Conservation (phyloP, 2,329 filamentous ascomycete species). For the Diplodia scrobiculata region DNA sequence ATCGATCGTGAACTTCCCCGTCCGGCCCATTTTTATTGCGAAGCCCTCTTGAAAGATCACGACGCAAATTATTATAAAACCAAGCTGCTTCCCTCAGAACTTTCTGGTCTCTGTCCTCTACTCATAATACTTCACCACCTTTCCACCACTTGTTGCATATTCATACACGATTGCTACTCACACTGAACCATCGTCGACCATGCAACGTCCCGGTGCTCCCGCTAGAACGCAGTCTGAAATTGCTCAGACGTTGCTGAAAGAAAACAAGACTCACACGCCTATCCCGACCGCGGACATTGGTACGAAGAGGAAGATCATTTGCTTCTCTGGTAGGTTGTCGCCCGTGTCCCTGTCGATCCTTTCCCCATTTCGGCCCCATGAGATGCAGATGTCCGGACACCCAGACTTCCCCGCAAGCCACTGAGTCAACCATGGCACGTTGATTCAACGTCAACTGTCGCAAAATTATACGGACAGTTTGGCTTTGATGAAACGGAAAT, state of each 20-base stretch:
- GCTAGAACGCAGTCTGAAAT: constrained; percentile 36
- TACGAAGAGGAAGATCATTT: constrained; percentile 60
- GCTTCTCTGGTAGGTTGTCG: constrained; percentile 55
- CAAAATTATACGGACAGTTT: background rate
- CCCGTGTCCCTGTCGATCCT: constrained; percentile 17
- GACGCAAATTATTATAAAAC: background rate
- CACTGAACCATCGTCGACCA: constrained; percentile 29
- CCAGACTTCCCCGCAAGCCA: constrained; percentile 17
- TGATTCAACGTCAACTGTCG: background rate
- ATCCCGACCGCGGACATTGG: constrained; percentile 37
- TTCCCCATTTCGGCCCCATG: constrained; percentile 18
- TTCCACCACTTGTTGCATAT: background rate
- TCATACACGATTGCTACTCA: background rate
- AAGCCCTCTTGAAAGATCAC: no score
- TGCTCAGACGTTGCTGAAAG: constrained; percentile 29
- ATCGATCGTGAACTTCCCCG: constrained; percentile 9
- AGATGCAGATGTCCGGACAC: constrained; percentile 1
- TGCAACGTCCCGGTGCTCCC: constrained; percentile 40
- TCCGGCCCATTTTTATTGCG: constrained; percentile 8
- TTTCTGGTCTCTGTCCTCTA: background rate
- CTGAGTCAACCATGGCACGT: background rate
- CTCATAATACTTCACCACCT: background rate
- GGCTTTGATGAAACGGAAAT: background rate
- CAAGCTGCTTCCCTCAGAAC: background rate
- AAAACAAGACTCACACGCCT: constrained; percentile 31